phyloP scores from a whole-genome alignment of 2,329 filamentous ascomycete genomes.

The Cercospora sp. region DNA sequence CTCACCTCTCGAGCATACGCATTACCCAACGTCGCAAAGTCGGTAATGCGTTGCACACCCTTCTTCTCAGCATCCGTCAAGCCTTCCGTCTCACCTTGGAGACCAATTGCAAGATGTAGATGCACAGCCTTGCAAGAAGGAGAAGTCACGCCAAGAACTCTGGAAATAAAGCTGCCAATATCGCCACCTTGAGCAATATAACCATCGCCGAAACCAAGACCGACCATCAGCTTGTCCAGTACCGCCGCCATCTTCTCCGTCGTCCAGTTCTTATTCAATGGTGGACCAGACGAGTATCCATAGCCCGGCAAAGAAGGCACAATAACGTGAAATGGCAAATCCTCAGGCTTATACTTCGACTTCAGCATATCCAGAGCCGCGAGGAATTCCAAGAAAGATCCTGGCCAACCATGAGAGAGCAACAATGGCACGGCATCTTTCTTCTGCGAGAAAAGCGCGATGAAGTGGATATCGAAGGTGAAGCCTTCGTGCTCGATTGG shows the following conservation, averaged over 20 bases:
- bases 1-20: constrained; percentile 49
- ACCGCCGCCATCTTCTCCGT: constrained; percentile 46
- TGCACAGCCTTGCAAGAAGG: constrained; percentile 52
- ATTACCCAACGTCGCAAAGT: constrained; percentile 41
- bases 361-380: constrained; percentile 51
- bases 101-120: constrained; percentile 27
- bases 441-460: constrained; percentile 50
- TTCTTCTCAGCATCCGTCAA: constrained; percentile 29
- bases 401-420: constrained; percentile 58
- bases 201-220: constrained; percentile 54
- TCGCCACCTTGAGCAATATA: constrained; percentile 62
- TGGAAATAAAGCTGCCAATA: constrained; percentile 50
- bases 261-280: constrained; percentile 49
- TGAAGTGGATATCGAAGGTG: constrained; percentile 53
- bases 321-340: constrained; percentile 59
- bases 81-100: constrained; percentile 15
- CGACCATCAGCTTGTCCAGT: constrained; percentile 55
- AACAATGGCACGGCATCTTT: constrained; percentile 53
- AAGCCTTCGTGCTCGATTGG: constrained; percentile 44
- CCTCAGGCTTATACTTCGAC: constrained; percentile 51
- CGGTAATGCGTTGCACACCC: constrained; percentile 26
- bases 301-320: constrained; percentile 59
- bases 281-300: constrained; percentile 52
- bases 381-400: constrained; percentile 57
- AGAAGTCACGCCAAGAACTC: constrained; percentile 47